Evolutionary conservation across 352 stramenopile genomes (phyloP).

Genomic region (Elongisporangium prolatum): DNA sequence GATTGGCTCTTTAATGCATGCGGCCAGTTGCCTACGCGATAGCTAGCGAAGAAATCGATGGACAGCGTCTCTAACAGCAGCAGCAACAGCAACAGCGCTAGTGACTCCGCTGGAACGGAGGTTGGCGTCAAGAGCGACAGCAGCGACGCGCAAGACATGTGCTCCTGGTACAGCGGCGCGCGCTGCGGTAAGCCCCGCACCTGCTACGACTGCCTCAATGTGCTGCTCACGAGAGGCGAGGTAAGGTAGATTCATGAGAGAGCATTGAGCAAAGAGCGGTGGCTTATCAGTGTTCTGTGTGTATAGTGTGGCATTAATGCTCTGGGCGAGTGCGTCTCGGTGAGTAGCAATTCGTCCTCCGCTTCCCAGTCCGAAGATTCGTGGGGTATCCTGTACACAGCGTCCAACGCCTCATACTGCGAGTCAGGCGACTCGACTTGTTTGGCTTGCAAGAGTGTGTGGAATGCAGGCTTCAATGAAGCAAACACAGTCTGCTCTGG

Average conservation of each 20-base stretch:
- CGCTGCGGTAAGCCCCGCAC: slow-evolving; percentile 21
- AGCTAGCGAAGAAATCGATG: background rate
- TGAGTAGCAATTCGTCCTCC: background rate
- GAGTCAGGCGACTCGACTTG: slow-evolving; percentile 28
- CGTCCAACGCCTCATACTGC: slow-evolving; percentile 37
- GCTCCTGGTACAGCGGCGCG: slow-evolving; percentile 23
- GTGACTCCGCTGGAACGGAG: background rate
- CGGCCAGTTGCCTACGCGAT: background rate
- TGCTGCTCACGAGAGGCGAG: slow-evolving; percentile 10
- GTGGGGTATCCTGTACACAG: slow-evolving; percentile 4
- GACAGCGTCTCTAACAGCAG: background rate
- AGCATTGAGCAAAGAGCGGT: background rate
- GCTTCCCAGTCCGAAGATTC: background rate
- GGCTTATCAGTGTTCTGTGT: background rate
- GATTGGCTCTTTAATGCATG: background rate
- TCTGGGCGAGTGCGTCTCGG: slow-evolving; percentile 23
- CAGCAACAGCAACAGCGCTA: background rate
- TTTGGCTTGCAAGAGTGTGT: slow-evolving; percentile 19
- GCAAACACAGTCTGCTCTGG: slow-evolving; percentile 27
- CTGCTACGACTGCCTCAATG: slow-evolving; percentile 35
- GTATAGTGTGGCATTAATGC: slow-evolving; percentile 29
- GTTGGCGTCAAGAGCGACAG: slow-evolving; percentile 11
- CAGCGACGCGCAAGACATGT: slow-evolving; percentile 23
- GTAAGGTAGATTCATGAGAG: slow-evolving; percentile 5
- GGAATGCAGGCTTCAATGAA: slow-evolving; percentile 13